Evolutionary conservation across 1,139 yeast genomes (phyloP), one percentile per base, ranked within the genome.

Genomic region (Saccharomycopsis hybrid): DNA sequence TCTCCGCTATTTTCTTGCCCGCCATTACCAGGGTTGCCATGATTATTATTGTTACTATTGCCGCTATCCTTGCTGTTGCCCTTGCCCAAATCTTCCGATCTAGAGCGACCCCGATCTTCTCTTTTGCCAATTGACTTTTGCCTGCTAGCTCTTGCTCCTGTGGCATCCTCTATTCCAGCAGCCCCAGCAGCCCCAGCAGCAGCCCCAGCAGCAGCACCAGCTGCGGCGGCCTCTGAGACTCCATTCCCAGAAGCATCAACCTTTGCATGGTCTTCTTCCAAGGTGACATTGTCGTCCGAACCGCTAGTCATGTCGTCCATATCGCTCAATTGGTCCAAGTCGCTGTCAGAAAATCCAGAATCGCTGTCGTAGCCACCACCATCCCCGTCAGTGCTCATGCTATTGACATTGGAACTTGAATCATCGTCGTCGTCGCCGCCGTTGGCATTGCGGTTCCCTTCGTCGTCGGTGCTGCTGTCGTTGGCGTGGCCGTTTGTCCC

Each of bases 261-360:
- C 51, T 45, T 42, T 46, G 4, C 47, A 31, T 13, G 52, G 35
- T 8, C 44, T 8, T 4, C 35, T 31, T 9, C 18, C 11, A 5
- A 11, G 8, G 35, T 35, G 13, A 27, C 52, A 1, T 44, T 50
- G 1, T 52, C 57, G 4, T 48, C 57, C 2, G 49, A 18, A 3
- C 50, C 48, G 3, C 44, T 48, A 8, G 54, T 50, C 36, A 54
- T 47, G 38, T 53, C 44, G 4, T 47, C 55, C 18, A 53, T 45
- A 28, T 51, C 57, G 31, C 56, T 55, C 40, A 44, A 42, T 5
- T 50, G 55, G 38, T 53, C 58, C 53, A 52, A 37, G 13, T 50
- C 56, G 35, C 54, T 48, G 43, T 53, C 52, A 32, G 49, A 41
- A 5, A 53, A 33, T 18, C 54, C 55, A 40, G 53, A 42, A 25